Percentiles rank a stretch among this genome's conserved stretches.
Conservation (phyloP, 495 filamentous ascomycete species). For the Bacidia rubella region DNA sequence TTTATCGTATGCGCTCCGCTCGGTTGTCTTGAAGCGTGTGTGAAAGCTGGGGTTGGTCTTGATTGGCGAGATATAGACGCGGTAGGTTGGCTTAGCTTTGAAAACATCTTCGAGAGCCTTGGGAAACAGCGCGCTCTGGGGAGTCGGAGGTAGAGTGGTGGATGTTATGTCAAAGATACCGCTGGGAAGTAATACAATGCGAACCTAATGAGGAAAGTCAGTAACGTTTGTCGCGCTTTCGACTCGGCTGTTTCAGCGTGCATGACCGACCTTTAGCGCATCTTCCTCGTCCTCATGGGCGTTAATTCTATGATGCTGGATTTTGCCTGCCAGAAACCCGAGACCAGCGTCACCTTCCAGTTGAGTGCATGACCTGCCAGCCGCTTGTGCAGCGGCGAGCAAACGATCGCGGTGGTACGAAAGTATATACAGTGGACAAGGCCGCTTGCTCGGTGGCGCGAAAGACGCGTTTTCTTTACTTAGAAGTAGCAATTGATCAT, state of each 20-base stretch:
- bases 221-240: conserved; percentile 1
- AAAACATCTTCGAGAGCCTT: background rate
- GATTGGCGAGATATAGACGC: conserved; percentile 42
- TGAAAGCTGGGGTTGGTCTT: conserved; percentile 42
- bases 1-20: conserved; percentile 48
- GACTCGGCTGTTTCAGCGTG: background rate
- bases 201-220: conserved; percentile 25
- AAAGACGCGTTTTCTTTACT: conserved; percentile 30
- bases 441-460: conserved; percentile 29
- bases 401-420: conserved; percentile 72
- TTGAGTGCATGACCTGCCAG: conserved; percentile 22
- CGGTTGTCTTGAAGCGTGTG: conserved; percentile 66
- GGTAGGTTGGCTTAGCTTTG: conserved; percentile 22
- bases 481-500: conserved; percentile 17
- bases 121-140: conserved; percentile 3
- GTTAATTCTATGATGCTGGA: background rate
- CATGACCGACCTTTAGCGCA: conserved; percentile 2
- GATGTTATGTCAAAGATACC: conserved; percentile 32
- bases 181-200: conserved; percentile 35
- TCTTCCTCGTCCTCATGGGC: background rate
- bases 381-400: conserved; percentile 55
- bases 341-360: conserved; percentile 30
- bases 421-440: conserved; percentile 66
- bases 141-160: conserved; percentile 3
- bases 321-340: background rate